phyloP scores from a whole-genome alignment of 1,284 basidiomycete genomes.

The Tilletia indica region DNA sequence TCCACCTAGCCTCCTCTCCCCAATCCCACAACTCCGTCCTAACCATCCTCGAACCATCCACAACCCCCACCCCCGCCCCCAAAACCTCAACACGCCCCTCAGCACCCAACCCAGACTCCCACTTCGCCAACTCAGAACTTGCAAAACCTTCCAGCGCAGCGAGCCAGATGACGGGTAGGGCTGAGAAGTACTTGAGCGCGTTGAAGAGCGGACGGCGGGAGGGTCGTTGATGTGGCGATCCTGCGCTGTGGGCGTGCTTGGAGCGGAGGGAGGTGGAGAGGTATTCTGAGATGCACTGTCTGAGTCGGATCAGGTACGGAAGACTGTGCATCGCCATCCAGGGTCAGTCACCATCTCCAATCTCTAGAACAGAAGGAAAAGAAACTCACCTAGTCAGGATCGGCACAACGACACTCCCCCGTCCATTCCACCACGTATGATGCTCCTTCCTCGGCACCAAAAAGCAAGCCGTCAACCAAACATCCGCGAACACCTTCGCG shows the following conservation, averaged over 20 bases:
- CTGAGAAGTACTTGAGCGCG: conserved; percentile 91
- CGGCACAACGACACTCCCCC: conserved; percentile 64
- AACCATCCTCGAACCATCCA: conserved; percentile 28
- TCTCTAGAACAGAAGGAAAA: background rate
- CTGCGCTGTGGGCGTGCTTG: conserved; percentile 1
- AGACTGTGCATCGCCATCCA: conserved; percentile 61
- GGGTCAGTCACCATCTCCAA: too few relatives aligned
- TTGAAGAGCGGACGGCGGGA: conserved; percentile 74
- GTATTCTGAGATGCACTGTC: conserved; percentile 90
- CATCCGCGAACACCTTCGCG: conserved; percentile 91
- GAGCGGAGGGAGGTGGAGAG: conserved; percentile 46
- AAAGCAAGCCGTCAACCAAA: conserved; percentile 79
- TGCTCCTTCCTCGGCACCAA: conserved; percentile 63
- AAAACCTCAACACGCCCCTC: conserved; percentile 7
- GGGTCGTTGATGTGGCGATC: conserved; percentile 2
- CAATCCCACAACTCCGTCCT: conserved; percentile 28
- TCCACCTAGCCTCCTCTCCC: conserved; percentile 31
- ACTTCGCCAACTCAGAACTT: conserved; percentile 14
- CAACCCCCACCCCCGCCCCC: conserved; percentile 19
- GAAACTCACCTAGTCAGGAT: conserved; percentile 76
- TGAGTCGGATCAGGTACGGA: conserved; percentile 84
- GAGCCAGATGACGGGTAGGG: conserved; percentile 97
- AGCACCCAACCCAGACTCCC: background rate
- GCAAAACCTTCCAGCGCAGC: conserved; percentile 19
- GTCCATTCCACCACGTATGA: conserved; percentile 47